These are phyloP conservation scores for Colletotrichum graminicola DNA, from an alignment of 2,329 filamentous ascomycete genomes.

Conservation along the genomic window DNA sequence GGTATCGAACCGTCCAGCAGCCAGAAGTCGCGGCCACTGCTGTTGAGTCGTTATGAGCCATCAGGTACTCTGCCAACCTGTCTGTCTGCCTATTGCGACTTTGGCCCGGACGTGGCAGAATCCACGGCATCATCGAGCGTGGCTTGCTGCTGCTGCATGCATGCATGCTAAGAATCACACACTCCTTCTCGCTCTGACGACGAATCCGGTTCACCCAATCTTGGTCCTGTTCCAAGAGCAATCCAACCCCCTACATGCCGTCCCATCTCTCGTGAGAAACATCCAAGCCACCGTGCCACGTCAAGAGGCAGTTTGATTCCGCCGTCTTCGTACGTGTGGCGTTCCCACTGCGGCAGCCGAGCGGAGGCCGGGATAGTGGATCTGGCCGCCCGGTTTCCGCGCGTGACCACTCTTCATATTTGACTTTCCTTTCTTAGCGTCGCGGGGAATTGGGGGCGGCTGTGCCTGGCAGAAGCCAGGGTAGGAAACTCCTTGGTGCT, in stretches of 20 bases:
- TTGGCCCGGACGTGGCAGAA: conserved; percentile 22
- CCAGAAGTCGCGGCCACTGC: conserved; percentile 5
- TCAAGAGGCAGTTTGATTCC: background rate
- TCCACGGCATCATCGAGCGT: conserved; percentile 35
- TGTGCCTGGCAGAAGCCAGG: conserved; percentile 13
- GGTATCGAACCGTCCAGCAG: conserved; percentile 11
- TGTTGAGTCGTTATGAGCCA: conserved; percentile 22
- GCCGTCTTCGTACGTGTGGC: background rate
- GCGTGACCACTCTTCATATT: conserved; percentile 22
- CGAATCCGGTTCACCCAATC: conserved; percentile 20
- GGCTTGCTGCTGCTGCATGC: conserved; percentile 27
- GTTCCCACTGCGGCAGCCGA: conserved; percentile 6
- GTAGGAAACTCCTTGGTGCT: conserved; percentile 13
- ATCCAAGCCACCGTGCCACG: conserved; percentile 21
- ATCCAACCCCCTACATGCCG: background rate
- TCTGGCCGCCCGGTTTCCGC: conserved; percentile 32
- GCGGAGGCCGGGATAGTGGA: conserved; percentile 26
- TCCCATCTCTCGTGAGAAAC: conserved; percentile 33
- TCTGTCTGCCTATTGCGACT: conserved; percentile 17
- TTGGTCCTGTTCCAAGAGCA: conserved; percentile 13
- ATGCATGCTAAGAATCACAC: conserved; percentile 25
- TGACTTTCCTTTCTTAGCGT: conserved; percentile 15
- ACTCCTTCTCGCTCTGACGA: conserved; percentile 25
- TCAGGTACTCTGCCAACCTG: background rate
- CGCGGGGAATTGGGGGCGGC: conserved; percentile 34